Base-by-base conservation (phyloP, 352 stramenopile species). In the Phytophthora europaea region DNA sequence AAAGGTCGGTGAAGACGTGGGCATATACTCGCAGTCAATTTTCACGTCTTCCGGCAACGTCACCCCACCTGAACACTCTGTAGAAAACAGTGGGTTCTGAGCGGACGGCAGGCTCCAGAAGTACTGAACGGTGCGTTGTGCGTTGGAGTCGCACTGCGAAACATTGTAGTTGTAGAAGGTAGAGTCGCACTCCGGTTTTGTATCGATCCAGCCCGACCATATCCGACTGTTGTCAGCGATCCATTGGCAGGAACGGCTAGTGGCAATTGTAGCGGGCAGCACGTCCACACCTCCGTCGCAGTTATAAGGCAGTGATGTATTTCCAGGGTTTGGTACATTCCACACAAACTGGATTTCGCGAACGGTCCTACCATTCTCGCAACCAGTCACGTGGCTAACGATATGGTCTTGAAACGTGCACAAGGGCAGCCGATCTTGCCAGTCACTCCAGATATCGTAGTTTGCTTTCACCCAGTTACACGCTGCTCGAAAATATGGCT, bases 401-500 rank as follows among this genome's bases (percentile, higher is more conserved):
- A 87, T 75, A 40, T 88, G 68, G 0, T 51, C 22, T 6, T 79
- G 67, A 5, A 86, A 72, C 1, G 67, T 77, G 36, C 80, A 87
- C 7, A 83, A 8, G 0, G 75, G 80, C 3, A 87, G 6, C 4
- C 64, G 78, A 3, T 87, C 73, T 5, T 85, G 22, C 85, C 83
- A 92, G 0, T 78, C 48, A 10, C 54, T 78, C 85, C 83, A 92
- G 2, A 65, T 56, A 9, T 79, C 70, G 50, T 89, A 93, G 54
- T 91, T 91, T 0, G 55, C 23, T 34, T 78, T 81, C 10, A 90
- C 61, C 81, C 81, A 92, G 18, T 74, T 78, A 57, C 81, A 92
- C 2, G 83, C 74, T 2, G 83, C 72, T 1, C 55, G 34, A 43
- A 91, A 91, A 38, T 73, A 55, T 0, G 82, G 80, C 12, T 87